Conservation (phyloP, 2,329 filamentous ascomycete species). For the Hypoxylon sp. region DNA sequence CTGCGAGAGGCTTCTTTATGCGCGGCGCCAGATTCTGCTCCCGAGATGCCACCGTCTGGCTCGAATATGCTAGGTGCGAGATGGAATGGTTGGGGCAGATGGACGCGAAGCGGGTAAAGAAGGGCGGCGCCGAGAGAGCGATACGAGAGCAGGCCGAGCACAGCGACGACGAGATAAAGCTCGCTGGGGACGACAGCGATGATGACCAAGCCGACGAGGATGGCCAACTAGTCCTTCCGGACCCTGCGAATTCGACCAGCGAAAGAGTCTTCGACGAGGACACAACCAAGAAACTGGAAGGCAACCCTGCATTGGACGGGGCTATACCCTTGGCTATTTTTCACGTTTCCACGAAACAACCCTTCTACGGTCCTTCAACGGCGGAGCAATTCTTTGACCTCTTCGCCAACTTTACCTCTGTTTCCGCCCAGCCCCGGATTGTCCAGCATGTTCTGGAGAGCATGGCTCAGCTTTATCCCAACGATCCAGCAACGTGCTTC, state of each 20-base stretch:
- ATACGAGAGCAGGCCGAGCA: slow-evolving; percentile 63
- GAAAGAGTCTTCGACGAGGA: slow-evolving; percentile 58
- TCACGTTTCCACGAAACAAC: slow-evolving; percentile 81
- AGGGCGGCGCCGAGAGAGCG: slow-evolving; percentile 52
- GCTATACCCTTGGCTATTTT: slow-evolving; percentile 94
- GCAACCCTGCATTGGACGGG: slow-evolving; percentile 86
- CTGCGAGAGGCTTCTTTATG: slow-evolving; percentile 85
- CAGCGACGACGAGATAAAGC: slow-evolving; percentile 56
- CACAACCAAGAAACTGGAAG: slow-evolving; percentile 63
- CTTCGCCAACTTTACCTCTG: slow-evolving; percentile 72
- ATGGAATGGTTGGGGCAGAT: slow-evolving; percentile 91
- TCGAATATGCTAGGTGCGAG: slow-evolving; percentile 90
- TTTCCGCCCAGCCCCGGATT: slow-evolving; percentile 71
- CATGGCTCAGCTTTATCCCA: slow-evolving; percentile 67
- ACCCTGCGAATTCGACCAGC: slow-evolving; percentile 51
- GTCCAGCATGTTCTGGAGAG: slow-evolving; percentile 75
- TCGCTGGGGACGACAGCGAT: slow-evolving; percentile 55
- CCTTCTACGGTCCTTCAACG: slow-evolving; percentile 70
- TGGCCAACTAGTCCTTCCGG: slow-evolving; percentile 52
- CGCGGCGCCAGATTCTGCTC: slow-evolving; percentile 90
- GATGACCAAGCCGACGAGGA: slow-evolving; percentile 54
- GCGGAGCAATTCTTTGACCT: slow-evolving; percentile 83
- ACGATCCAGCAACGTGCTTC: slow-evolving; percentile 68
- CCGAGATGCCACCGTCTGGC: slow-evolving; percentile 75
- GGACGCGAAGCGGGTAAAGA: slow-evolving; percentile 68